Evolutionary conservation across 345 rosid species (phyloP).

Genomic region (Litchi chinensis): DNA sequence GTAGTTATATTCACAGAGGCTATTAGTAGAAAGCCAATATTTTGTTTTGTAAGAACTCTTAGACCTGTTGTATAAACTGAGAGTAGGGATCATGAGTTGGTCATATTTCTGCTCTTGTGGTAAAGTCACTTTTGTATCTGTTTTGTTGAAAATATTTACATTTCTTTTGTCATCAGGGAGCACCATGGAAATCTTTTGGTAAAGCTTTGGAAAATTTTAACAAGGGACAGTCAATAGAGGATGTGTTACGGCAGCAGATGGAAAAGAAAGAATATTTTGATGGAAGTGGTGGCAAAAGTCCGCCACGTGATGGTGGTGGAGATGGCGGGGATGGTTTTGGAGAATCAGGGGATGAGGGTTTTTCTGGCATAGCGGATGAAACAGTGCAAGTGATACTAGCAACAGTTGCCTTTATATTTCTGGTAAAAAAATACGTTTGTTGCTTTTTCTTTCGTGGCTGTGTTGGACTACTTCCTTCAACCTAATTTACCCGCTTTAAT

Average conservation of each 20-base stretch:
- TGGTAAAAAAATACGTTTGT: slow-evolving; percentile 39
- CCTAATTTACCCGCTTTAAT: no score
- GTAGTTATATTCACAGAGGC: not conserved
- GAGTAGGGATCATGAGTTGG: not conserved
- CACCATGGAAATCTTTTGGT: slow-evolving; percentile 62
- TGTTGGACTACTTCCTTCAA: not conserved
- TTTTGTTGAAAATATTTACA: not conserved
- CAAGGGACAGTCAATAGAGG: slow-evolving; percentile 54
- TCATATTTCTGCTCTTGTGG: not conserved
- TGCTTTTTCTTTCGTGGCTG: not conserved
- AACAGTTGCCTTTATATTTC: slow-evolving; percentile 58
- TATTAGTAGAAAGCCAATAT: not conserved
- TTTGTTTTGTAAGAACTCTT: not conserved
- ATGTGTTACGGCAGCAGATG: slow-evolving; percentile 62
- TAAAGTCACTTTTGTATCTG: not conserved
- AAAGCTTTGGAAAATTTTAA: slow-evolving; percentile 52
- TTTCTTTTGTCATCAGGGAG: slow-evolving; percentile 37
- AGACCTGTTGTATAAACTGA: not conserved
- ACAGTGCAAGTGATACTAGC: slow-evolving; percentile 69
- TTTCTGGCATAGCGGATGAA: slow-evolving; percentile 52
- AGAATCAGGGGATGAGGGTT: slow-evolving; percentile 39
- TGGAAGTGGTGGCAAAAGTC: slow-evolving; percentile 47
- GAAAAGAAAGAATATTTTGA: slow-evolving; percentile 57
- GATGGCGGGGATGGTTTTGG: slow-evolving; percentile 40
- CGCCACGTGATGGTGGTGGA: slow-evolving; percentile 43